Conservation (phyloP, 768 basidiomycete species). For the Russula brevipes region DNA sequence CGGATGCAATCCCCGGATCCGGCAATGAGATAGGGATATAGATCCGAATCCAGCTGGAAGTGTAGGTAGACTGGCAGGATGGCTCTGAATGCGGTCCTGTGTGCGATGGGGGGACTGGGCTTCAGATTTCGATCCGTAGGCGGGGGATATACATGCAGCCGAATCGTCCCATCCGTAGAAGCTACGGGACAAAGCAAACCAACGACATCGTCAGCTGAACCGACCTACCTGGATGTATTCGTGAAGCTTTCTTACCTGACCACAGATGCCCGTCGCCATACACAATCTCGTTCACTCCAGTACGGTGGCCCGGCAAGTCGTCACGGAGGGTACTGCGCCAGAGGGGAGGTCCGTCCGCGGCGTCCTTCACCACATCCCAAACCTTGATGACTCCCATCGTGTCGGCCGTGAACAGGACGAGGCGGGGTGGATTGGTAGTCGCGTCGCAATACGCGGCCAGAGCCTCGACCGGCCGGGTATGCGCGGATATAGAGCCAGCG, state of each 20-base stretch:
- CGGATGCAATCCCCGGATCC: conserved; percentile 81
- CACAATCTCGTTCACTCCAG: conserved; percentile 70
- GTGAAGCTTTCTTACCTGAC: conserved; percentile 60
- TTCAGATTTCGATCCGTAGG: conserved; percentile 29
- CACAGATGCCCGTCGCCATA: conserved; percentile 72
- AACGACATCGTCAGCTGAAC: not conserved
- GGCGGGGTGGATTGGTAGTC: conserved; percentile 33
- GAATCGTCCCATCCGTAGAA: conserved; percentile 83
- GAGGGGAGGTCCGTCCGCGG: conserved; percentile 39
- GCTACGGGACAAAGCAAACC: conserved; percentile 41
- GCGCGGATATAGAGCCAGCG: conserved; percentile 69
- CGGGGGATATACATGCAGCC: conserved; percentile 48
- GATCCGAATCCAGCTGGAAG: conserved; percentile 36
- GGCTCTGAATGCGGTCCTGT: conserved; percentile 63
- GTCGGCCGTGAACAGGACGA: conserved; percentile 74
- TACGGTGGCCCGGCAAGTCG: conserved; percentile 71
- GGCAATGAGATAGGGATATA: conserved; percentile 71
- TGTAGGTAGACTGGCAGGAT: conserved; percentile 65
- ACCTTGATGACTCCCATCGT: conserved; percentile 86
- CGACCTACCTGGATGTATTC: not conserved
- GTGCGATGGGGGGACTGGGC: conserved; percentile 48
- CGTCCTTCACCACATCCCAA: conserved; percentile 59
- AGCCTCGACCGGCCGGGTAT: conserved; percentile 84
- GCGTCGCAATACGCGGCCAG: conserved; percentile 46
- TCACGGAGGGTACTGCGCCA: conserved; percentile 49